Conservation (phyloP, 2,329 filamentous ascomycete genomes). For the Alternaria sp. region DNA sequence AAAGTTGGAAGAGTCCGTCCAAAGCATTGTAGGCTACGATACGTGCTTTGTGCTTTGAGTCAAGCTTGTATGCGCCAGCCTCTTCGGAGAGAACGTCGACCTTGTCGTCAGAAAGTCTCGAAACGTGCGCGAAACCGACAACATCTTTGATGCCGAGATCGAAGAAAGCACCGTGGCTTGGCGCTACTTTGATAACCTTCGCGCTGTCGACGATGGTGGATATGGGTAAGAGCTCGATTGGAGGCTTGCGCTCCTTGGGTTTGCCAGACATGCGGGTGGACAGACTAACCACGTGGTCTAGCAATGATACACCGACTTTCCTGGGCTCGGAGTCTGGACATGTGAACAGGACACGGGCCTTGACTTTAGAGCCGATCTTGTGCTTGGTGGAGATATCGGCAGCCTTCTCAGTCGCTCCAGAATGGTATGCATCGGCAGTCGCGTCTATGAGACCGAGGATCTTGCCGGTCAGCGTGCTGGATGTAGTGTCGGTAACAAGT, state of each 20-base stretch:
- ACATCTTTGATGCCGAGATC: conserved; percentile 71
- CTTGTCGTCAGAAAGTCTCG: conserved; percentile 86
- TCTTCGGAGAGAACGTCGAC: conserved; percentile 80
- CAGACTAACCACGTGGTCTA: conserved; percentile 83
- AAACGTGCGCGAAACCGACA: conserved; percentile 93
- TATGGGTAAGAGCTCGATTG: conserved; percentile 67
- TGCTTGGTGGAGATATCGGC: conserved; percentile 77
- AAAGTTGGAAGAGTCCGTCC: conserved; percentile 85
- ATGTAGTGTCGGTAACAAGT: conserved; percentile 75
- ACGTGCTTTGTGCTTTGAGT: conserved; percentile 78
- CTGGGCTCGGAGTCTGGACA: conserved; percentile 79
- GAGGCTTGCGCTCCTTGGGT: conserved; percentile 56
- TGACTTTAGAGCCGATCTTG: conserved; percentile 83
- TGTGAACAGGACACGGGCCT: conserved; percentile 85
- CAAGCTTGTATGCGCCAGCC: conserved; percentile 78
- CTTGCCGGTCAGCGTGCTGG: conserved; percentile 82
- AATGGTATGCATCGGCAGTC: conserved; percentile 89
- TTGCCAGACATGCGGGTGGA: conserved; percentile 48
- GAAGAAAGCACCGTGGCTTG: conserved; percentile 80
- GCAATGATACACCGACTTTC: conserved; percentile 85
- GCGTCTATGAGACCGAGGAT: conserved; percentile 90
- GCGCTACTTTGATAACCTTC: conserved; percentile 79
- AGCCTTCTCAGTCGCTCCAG: conserved; percentile 73
- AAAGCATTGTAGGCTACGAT: conserved; percentile 86
- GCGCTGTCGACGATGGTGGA: conserved; percentile 80